phyloP scores from a whole-genome alignment of 306 rosid species.

The Trichosanthes truncata region DNA sequence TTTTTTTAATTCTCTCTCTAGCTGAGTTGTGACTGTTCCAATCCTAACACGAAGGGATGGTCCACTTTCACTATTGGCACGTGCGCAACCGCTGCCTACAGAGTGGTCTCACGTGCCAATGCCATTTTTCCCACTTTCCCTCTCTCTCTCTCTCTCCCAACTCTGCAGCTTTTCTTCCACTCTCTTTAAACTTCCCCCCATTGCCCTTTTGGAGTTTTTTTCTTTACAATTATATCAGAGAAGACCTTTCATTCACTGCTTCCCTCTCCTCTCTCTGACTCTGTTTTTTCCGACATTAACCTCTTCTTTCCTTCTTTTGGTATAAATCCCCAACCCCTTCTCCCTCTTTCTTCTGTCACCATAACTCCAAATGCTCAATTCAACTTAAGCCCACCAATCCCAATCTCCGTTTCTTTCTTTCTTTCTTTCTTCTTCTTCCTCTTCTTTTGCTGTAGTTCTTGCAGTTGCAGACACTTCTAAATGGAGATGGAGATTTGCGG shows the following conservation, averaged over 20 bases:
- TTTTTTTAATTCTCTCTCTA: not conserved
- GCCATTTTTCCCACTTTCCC: too few relatives aligned
- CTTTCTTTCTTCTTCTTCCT: not conserved
- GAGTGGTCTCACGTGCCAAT: constrained; percentile 14
- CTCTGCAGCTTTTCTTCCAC: constrained; percentile 22
- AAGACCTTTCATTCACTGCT: constrained; percentile 9
- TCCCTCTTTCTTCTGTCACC: not conserved
- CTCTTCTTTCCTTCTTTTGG: constrained; percentile 7
- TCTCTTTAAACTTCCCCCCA: constrained; percentile 13
- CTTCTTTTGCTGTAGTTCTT: not conserved
- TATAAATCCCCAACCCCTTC: constrained; percentile 5
- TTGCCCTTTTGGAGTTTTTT: not conserved
- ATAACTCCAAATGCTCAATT: not conserved
- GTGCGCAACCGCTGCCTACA: constrained; percentile 13
- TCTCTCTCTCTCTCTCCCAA: not conserved
- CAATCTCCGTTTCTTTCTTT: not conserved
- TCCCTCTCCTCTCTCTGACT: not conserved
- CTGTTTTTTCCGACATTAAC: not conserved
- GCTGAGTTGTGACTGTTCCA: not conserved
- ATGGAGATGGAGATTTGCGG: constrained; percentile 49
- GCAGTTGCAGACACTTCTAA: not conserved
- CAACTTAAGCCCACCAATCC: not conserved
- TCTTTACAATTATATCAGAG: not conserved
- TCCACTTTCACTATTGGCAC: constrained; percentile 20
- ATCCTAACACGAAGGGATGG: not conserved